These are phyloP conservation scores for Leccinum broughii DNA, from an alignment of 768 basidiomycete species.

Conservation along the genomic window DNA sequence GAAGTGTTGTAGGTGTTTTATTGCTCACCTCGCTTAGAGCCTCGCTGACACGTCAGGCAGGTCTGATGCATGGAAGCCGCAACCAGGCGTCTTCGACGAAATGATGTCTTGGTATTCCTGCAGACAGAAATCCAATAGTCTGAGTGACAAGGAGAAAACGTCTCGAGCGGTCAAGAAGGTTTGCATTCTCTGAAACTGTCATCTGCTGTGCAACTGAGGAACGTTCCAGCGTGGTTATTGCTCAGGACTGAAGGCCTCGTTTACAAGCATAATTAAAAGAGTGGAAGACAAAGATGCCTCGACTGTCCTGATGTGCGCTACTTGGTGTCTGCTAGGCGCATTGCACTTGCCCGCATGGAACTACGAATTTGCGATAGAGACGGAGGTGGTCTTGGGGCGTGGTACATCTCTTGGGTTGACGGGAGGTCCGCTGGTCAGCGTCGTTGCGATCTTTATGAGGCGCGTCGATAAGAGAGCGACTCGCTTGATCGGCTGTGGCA, in stretches of 20 bases:
- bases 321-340: neutral
- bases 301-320: neutral
- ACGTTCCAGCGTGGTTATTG: neutral
- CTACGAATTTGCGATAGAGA: neutral
- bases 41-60: neutral
- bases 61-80: neutral
- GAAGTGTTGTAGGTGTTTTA: neutral
- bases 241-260: neutral
- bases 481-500: neutral
- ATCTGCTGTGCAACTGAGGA: neutral
- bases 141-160: neutral
- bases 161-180: neutral
- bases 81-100: neutral
- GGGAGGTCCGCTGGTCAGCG: neutral
- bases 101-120: neutral
- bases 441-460: neutral
- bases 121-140: neutral
- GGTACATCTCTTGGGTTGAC: neutral
- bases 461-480: neutral
- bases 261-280: too few relatives aligned
- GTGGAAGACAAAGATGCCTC: neutral
- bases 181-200: neutral
- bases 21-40: neutral
- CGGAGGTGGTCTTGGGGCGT: neutral
- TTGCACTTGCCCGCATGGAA: neutral